Conservation (phyloP, 2,329 filamentous ascomycete species). For the Monosporascus sp. region DNA sequence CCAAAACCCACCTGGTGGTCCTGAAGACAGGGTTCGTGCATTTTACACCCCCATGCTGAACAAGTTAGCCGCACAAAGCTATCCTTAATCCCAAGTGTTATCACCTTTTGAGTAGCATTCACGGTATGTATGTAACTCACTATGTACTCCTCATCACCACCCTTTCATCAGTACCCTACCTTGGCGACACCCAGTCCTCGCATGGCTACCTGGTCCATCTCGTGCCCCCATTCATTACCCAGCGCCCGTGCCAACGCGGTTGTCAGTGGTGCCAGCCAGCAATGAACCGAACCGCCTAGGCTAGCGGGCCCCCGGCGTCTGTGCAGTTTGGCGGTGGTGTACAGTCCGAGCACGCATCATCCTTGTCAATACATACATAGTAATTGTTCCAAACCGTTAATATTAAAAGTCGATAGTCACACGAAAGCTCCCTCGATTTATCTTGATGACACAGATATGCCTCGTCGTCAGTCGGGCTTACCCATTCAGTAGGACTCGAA, state of each 20-base stretch:
- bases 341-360: conserved; percentile 10
- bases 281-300: conserved; percentile 16
- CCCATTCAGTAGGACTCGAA: conserved; percentile 21
- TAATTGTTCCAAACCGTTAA: conserved; percentile 29
- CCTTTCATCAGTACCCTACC: background rate
- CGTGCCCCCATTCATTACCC: conserved; percentile 14
- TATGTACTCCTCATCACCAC: background rate
- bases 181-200: background rate
- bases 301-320: conserved; percentile 25
- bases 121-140: background rate
- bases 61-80: background rate
- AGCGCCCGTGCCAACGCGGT: conserved; percentile 23
- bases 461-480: conserved; percentile 17
- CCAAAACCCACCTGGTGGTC: background rate
- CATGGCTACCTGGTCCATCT: conserved; percentile 1
- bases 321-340: conserved; percentile 14
- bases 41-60: background rate
- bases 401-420: conserved; percentile 26
- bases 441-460: conserved; percentile 23
- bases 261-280: conserved; percentile 22
- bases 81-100: background rate
- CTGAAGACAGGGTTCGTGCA: background rate
- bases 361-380: conserved; percentile 26
- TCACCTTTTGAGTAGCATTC: background rate
- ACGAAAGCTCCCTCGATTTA: conserved; percentile 29